Evolutionary conservation across 176 grass and related monocot species (phyloP), one percentile per base, ranked within the genome.

Genomic region (Poa pratensis): DNA sequence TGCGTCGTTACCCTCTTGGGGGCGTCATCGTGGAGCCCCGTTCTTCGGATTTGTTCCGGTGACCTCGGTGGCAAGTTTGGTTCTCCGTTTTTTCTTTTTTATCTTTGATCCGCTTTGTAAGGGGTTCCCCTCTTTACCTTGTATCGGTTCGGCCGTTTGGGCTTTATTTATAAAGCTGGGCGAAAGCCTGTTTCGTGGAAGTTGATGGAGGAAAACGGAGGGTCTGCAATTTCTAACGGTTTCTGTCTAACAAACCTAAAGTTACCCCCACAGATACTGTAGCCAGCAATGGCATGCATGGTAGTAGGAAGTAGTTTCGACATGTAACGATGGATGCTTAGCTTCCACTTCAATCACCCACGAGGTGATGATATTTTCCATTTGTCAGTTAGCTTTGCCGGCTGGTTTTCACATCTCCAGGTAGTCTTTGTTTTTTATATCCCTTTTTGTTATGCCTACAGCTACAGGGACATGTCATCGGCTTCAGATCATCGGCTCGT

Each of bases 331-430:
- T 39, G 50, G 50, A 57, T 57, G 74, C 28, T 76, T 76, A 35
- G 50, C 73, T 76, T 76, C 3, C 74, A 57, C 74, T 76, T 35
- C 52, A 76, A 76, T 76, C 52, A 76, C n/a, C n/a, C n/a, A n/a
- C n/a, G n/a, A n/a, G n/a, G 27, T 18, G 19, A 19, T 30, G 32
- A 9, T 51, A 7, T 51, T 28, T 30, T 7, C 7, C 49, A 54
- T 2, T 34, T 50, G 37, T 4, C 28, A 64, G 61, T 64, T 32
- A 30, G 73, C 8, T 26, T 52, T 3, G 18, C 17, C 9, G 16
- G 27, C 20, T 32, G 17, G 23, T 52, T 75, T 18, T 48, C 39
- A 72, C n/a, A 12, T 15, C 40, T 2, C n/a, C n/a, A n/a, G n/a
- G n/a, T n/a, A n/a, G n/a, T n/a, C n/a, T n/a, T n/a, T n/a, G n/a